Evolutionary conservation across 208 protist species (phyloP), one percentile per base, ranked within the genome.

Genomic region (Endotrypanum monterogeii): DNA sequence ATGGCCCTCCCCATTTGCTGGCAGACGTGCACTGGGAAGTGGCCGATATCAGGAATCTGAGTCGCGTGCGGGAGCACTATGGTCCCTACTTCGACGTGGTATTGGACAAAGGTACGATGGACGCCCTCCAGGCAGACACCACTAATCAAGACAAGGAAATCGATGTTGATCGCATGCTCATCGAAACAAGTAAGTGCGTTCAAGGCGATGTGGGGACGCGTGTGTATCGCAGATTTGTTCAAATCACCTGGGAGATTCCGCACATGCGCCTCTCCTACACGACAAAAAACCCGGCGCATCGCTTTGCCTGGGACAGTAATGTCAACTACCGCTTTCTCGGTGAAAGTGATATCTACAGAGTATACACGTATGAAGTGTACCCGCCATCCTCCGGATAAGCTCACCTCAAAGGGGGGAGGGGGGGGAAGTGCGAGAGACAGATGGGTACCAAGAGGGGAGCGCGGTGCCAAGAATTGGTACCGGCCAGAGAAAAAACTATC

Each of bases 61-160:
- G 82, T n/a, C 57, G 35, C 6, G 82, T 94, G 48, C 75, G 79
- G 23, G 61, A 50, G 46, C 51, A 25, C 23, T 79, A 86, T 46
- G 88, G 89, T 41, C 87, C 88, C 8, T 79, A 50, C 52, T 94
- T 96, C 76, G 92, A 96, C 56, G 71, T 89, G 18, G 79, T 96
- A 23, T 65, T 96, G 32, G 92, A 96, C 60, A 96, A 94, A 81
- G 90, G 88, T 25, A 95, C 89, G 67, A 95, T 96, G 92, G 92
- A 96, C 70, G 89, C 90, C 3, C 68, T 96, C 58, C 89, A 96
- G 73, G 84, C 89, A 5, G 87, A 88, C 69, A 89, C 90, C 32
- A 56, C 67, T 0, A 85, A 78, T 44, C 57, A 75, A 0, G 68
- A 60, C n/a, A 85, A 84, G 76, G 79, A 89, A 8, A 83, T 83